phyloP scores from a whole-genome alignment of 2,329 filamentous ascomycete species.

The Neonectria neomacrospora region DNA sequence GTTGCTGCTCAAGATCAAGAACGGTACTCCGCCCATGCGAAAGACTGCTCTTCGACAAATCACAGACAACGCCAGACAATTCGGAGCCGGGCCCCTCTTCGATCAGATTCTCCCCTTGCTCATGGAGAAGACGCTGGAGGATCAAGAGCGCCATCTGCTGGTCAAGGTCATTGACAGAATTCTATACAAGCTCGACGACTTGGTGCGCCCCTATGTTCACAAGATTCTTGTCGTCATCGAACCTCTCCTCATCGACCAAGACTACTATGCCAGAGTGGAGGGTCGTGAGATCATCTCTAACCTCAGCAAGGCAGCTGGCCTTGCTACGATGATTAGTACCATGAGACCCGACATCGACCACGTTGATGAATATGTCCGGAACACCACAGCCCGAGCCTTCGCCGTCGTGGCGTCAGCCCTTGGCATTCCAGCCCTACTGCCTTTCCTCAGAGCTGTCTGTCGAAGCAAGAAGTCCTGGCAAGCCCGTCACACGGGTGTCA shows the following conservation, averaged over 20 bases:
- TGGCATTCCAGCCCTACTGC: slow-evolving; percentile 92
- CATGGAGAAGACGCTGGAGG: slow-evolving; percentile 98
- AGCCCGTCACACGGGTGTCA: slow-evolving; percentile 95
- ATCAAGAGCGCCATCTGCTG: slow-evolving; percentile 96
- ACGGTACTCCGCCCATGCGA: slow-evolving; percentile 97
- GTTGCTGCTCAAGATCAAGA: slow-evolving; percentile 96
- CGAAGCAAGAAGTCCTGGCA: slow-evolving; percentile 99
- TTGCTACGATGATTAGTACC: slow-evolving; percentile 99
- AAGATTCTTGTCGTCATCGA: slow-evolving; percentile 99
- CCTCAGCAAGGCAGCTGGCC: slow-evolving; percentile 92
- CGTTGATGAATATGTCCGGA: slow-evolving; percentile 97
- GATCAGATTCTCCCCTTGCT: slow-evolving; percentile 96
- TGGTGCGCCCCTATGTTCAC: slow-evolving; percentile 95
- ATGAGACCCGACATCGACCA: slow-evolving; percentile 99
- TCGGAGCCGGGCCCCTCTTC: slow-evolving; percentile 92
- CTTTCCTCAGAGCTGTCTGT: slow-evolving; percentile 95
- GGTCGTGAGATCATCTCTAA: slow-evolving; percentile 99
- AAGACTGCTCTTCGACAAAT: slow-evolving; percentile 97
- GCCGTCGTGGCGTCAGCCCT: slow-evolving; percentile 96
- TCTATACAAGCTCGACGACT: slow-evolving; percentile 96
- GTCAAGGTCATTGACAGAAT: slow-evolving; percentile 99
- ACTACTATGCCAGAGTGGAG: slow-evolving; percentile 98
- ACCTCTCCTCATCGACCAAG: slow-evolving; percentile 98
- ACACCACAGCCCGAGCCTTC: slow-evolving; percentile 96
- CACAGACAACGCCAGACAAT: slow-evolving; percentile 96